Percentiles rank a stretch among this genome's conserved stretches.
Conservation (phyloP, 2,329 filamentous ascomycete genomes). For the Coniella vitis region DNA sequence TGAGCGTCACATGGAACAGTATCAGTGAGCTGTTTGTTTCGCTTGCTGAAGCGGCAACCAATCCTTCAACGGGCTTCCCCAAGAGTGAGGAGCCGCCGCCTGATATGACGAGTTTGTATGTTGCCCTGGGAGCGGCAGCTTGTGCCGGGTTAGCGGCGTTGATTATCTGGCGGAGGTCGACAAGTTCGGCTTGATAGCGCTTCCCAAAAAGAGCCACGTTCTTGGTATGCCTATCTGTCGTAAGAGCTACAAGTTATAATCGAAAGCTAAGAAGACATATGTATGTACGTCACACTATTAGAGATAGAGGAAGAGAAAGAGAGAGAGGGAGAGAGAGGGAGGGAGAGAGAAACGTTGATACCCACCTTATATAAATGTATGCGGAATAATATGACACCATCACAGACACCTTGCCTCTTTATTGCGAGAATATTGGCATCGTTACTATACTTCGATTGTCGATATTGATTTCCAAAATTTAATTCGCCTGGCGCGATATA, state of each 20-base stretch:
- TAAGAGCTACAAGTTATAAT: too few relatives aligned
- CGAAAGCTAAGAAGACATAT: too few relatives aligned
- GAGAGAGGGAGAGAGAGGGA: too few relatives aligned
- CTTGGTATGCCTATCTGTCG: too few relatives aligned
- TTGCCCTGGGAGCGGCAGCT: constrained; percentile 69
- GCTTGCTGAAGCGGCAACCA: constrained; percentile 85
- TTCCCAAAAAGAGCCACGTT: background rate
- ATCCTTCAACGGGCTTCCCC: constrained; percentile 81
- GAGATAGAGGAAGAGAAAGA: too few relatives aligned
- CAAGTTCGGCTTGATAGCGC: constrained; percentile 31
- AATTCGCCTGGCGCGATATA: too few relatives aligned
- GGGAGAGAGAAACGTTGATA: background rate
- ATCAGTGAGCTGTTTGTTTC: constrained; percentile 91
- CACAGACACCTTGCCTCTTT: background rate
- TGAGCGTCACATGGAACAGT: constrained; percentile 89
- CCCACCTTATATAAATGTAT: background rate
- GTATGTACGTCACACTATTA: too few relatives aligned
- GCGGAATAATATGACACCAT: background rate
- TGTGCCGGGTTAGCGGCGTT: constrained; percentile 57
- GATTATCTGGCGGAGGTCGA: constrained; percentile 58
- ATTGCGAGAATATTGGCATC: too few relatives aligned
- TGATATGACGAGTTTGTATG: constrained; percentile 78
- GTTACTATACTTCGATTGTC: too few relatives aligned
- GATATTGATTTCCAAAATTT: too few relatives aligned
- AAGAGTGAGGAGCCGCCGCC: constrained; percentile 80